A percentile compares a stretch with the other conserved stretches of the same genome.
These are phyloP conservation scores for Pelargonium hybrid DNA, from an alignment of 441 rosid species.

Conservation along the genomic window DNA sequence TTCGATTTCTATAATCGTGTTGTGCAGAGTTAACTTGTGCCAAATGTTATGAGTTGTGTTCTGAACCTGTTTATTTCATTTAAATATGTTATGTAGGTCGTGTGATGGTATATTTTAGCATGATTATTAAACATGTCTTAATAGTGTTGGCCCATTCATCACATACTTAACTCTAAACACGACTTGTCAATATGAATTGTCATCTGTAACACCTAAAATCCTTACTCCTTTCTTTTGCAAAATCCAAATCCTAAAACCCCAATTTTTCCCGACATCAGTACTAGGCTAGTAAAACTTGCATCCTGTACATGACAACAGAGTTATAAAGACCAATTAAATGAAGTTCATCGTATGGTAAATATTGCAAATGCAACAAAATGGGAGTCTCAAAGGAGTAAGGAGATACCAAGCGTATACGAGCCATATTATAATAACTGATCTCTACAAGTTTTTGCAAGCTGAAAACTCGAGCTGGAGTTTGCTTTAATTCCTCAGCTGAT, in stretches of 20 bases:
- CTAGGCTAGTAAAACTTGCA: background rate
- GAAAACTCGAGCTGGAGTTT: constrained; percentile 97
- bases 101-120: too few relatives aligned
- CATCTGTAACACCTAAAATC: background rate
- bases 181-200: too few relatives aligned
- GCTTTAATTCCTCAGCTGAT: constrained; percentile 93
- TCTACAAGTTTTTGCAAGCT: constrained; percentile 98
- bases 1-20: too few relatives aligned
- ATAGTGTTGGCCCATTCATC: too few relatives aligned
- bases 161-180: too few relatives aligned
- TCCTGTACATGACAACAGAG: constrained; percentile 8
- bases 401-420: constrained; percentile 95
- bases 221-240: background rate
- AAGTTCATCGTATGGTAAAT: constrained; percentile 3
- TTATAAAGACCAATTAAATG: constrained; percentile 11
- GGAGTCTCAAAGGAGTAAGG: constrained; percentile 16
- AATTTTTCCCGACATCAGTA: background rate
- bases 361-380: background rate
- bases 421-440: constrained; percentile 98
- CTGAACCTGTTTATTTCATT: too few relatives aligned
- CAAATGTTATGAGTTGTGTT: too few relatives aligned
- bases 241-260: background rate
- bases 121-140: too few relatives aligned
- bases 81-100: too few relatives aligned
- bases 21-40: too few relatives aligned